Percentiles rank a stretch among this genome's conserved stretches.
phyloP scores from a whole-genome alignment of 345 rosid genomes.

The Balakata baccata region DNA sequence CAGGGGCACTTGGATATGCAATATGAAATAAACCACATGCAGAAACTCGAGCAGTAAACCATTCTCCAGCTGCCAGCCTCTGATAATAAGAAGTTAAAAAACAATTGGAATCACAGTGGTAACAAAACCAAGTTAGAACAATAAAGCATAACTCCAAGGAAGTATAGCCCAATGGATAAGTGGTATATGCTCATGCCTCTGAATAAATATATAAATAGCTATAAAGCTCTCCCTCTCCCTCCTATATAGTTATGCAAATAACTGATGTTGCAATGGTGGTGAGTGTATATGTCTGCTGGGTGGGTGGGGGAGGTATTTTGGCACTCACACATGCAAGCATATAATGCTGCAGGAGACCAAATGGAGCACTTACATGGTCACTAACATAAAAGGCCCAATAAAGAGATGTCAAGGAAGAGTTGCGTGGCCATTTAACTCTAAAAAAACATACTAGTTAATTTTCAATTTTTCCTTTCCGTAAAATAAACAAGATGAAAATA shows the following conservation, averaged over 20 bases:
- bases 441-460: not conserved
- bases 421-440: not conserved
- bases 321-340: not conserved
- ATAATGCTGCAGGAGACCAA: not conserved
- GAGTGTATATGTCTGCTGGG: too few species aligned
- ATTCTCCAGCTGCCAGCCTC: slow-evolving; percentile 95
- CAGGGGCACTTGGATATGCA: slow-evolving; percentile 87
- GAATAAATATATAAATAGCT: not conserved
- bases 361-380: not conserved
- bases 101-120: not conserved
- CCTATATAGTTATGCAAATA: not conserved
- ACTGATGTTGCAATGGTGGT: not conserved
- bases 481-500: not conserved
- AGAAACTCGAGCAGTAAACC: slow-evolving; percentile 96
- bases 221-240: not conserved
- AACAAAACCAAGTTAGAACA: not conserved
- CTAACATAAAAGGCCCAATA: not conserved
- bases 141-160: not conserved
- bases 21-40: slow-evolving; percentile 90
- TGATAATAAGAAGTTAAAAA: slow-evolving; percentile 27
- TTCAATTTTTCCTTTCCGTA: not conserved
- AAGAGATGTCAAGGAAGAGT: not conserved
- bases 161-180: not conserved
- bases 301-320: too few species aligned
- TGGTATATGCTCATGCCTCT: not conserved